Percentiles rank a stretch among this genome's conserved stretches.
Conservation (phyloP, 306 rosid genomes). For the Rosa rugosa region DNA sequence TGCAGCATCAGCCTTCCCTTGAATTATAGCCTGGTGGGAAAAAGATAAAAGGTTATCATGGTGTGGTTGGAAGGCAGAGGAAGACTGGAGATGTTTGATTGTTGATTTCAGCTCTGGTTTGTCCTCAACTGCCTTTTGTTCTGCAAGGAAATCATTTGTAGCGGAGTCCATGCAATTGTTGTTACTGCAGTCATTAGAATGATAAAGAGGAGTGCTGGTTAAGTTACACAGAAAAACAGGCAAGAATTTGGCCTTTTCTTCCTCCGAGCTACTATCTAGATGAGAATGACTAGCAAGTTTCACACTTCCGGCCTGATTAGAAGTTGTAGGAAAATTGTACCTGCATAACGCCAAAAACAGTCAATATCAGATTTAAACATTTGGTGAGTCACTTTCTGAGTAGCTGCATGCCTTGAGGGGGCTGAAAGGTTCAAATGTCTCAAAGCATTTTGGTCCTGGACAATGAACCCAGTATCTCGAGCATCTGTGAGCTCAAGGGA, state of each 20-base stretch:
- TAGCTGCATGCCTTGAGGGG: slow-evolving; percentile 52
- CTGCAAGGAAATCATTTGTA: slow-evolving; percentile 33
- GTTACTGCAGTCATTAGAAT: slow-evolving; percentile 52
- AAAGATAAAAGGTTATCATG: slow-evolving; percentile 8
- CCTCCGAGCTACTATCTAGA: slow-evolving; percentile 42
- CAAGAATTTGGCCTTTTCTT: slow-evolving; percentile 33
- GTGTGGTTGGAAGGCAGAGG: slow-evolving; percentile 27
- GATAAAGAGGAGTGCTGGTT: slow-evolving; percentile 44
- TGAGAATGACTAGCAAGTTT: slow-evolving; percentile 55
- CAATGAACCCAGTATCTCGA: slow-evolving; percentile 35
- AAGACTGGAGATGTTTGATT: slow-evolving; percentile 35
- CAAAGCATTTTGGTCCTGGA: slow-evolving; percentile 48
- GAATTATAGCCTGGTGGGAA: no score
- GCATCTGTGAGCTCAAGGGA: slow-evolving; percentile 55
- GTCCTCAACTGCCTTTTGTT: slow-evolving; percentile 39
- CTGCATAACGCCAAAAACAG: slow-evolving; percentile 34
- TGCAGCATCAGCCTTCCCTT: no score
- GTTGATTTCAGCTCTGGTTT: slow-evolving; percentile 38
- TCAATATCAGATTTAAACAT: neutral
- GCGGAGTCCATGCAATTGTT: slow-evolving; percentile 46
- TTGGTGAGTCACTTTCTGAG: slow-evolving; percentile 5
- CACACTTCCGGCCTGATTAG: no score
- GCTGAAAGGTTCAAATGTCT: slow-evolving; percentile 58
- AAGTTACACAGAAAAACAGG: slow-evolving; percentile 42
- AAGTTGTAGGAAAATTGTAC: no score